A percentile compares a stretch with the other conserved stretches of the same genome.
Evolutionary conservation across 176 grass and related monocot species (phyloP).

Genomic region (Hordeum marinum): DNA sequence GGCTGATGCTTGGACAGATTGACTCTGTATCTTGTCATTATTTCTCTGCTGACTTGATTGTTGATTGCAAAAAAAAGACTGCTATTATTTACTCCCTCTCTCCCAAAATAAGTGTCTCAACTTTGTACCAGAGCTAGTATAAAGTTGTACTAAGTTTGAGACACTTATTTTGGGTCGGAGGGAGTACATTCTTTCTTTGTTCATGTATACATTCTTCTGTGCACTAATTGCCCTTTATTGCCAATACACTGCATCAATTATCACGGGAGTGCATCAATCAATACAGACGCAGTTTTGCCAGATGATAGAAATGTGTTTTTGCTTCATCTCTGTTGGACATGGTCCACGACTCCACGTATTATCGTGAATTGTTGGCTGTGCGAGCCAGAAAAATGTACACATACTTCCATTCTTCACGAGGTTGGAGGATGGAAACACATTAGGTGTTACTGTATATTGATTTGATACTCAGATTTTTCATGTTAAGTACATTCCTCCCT

Average conservation of each 20-base stretch:
- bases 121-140: too few species aligned
- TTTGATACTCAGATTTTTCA: neutral
- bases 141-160: too few species aligned
- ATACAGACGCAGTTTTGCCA: neutral
- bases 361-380: too few species aligned
- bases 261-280: neutral
- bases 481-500: neutral
- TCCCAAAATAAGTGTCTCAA: too few species aligned
- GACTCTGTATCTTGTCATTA: neutral
- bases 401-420: neutral
- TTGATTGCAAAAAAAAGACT: neutral
- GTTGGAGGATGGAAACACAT: neutral
- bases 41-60: neutral
- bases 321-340: neutral
- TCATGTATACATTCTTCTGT: neutral
- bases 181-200: neutral
- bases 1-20: neutral
- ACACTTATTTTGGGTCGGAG: too few species aligned
- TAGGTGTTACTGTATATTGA: neutral
- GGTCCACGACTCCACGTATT: too few species aligned
- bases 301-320: neutral
- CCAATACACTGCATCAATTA: neutral
- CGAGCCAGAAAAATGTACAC: neutral
- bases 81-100: too few species aligned
- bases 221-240: neutral